Conservation (phyloP, 306 rosid species). For the Datisca glomerata region DNA sequence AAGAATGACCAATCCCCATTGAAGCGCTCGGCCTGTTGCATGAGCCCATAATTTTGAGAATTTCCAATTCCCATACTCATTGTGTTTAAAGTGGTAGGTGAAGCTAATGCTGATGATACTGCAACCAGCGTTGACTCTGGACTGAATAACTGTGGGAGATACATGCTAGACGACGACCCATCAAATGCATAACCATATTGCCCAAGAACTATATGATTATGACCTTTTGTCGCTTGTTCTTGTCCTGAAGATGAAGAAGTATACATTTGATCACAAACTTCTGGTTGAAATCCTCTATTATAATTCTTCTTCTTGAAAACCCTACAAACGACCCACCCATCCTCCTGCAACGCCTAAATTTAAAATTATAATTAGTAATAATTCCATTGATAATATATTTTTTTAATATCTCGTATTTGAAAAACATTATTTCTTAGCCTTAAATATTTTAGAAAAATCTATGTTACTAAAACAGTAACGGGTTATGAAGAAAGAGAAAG, state of each 20-base stretch:
- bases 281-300: slow-evolving; percentile 43
- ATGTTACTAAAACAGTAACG: too few species aligned
- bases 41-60: slow-evolving; percentile 32
- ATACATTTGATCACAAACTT: too few species aligned
- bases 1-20: slow-evolving; percentile 78
- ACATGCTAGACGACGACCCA: slow-evolving; percentile 59
- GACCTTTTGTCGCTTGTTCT: slow-evolving; percentile 38
- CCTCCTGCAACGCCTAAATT: slow-evolving; percentile 39
- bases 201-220: slow-evolving; percentile 31
- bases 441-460: too few species aligned
- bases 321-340: slow-evolving; percentile 97
- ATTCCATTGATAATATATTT: not conserved
- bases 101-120: slow-evolving; percentile 8
- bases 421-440: too few species aligned
- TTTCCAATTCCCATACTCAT: slow-evolving; percentile 40
- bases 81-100: slow-evolving; percentile 32
- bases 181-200: slow-evolving; percentile 40
- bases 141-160: slow-evolving; percentile 80
- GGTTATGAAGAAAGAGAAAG: too few species aligned
- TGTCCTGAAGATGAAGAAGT: slow-evolving; percentile 17
- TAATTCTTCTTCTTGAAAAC: slow-evolving; percentile 82
- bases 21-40: slow-evolving; percentile 45
- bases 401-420: too few species aligned
- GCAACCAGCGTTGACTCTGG: slow-evolving; percentile 43
- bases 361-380: not conserved